Conservation (phyloP, 2,329 filamentous ascomycete genomes). For the Ophiostoma himal-ulmi region DNA sequence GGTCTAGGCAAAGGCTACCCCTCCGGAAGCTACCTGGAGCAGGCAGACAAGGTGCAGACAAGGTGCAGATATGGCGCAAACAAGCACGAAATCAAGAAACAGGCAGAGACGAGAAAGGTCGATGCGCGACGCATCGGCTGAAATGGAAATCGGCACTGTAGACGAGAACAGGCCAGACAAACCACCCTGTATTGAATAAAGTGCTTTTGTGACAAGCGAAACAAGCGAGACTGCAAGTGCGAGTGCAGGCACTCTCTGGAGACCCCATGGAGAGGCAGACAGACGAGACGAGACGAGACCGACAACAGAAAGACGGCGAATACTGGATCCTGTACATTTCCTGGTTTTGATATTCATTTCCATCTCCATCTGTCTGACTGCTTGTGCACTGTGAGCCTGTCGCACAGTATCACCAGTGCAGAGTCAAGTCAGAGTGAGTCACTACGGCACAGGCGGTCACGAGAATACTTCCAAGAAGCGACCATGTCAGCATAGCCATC, state of each 20-base stretch:
- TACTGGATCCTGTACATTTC: not conserved
- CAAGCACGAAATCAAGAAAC: not conserved
- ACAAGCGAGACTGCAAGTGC: not conserved
- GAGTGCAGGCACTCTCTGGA: not conserved
- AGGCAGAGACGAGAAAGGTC: not conserved
- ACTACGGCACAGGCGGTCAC: not conserved
- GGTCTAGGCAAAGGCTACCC: not conserved
- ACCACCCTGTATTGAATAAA: not conserved
- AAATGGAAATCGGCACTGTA: not conserved
- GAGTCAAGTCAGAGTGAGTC: not conserved
- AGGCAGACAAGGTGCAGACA: not conserved
- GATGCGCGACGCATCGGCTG: not conserved
- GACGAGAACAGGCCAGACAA: no score
- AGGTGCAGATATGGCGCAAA: no score
- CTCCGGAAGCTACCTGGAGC: not conserved
- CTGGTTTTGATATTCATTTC: not conserved
- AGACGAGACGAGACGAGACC: not conserved
- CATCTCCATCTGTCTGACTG: no score
- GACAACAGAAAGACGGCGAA: not conserved
- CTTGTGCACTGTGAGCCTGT: no score
- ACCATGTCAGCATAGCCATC: not conserved
- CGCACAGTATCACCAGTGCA: no score
- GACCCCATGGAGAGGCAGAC: not conserved
- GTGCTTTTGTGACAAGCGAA: not conserved
- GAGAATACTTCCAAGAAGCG: not conserved